Evolutionary conservation across 2,329 filamentous ascomycete species (phyloP).

Genomic region (Zopfia rhizophila): DNA sequence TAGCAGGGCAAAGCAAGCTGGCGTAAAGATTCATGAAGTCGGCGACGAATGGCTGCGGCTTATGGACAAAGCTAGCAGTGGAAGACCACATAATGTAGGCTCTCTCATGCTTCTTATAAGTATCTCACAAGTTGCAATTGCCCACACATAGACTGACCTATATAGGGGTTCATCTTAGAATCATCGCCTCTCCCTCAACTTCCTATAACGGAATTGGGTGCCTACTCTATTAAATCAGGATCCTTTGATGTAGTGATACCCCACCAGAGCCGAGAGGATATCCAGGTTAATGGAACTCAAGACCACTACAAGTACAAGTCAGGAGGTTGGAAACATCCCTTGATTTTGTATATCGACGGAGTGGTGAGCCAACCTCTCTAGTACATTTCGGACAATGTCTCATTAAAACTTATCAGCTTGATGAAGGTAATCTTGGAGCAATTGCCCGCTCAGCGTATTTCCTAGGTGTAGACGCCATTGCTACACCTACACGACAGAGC

Average conservation of each 20-base stretch:
- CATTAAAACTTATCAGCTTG: too few species aligned
- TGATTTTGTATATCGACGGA: constrained; percentile 78
- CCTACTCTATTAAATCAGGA: constrained; percentile 54
- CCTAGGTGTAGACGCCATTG: constrained; percentile 86
- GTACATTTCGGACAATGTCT: too few species aligned
- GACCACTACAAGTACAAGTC: constrained; percentile 60
- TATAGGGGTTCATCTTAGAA: constrained; percentile 80
- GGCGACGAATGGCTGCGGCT: constrained; percentile 71
- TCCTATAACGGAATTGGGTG: constrained; percentile 70
- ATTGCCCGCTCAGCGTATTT: constrained; percentile 91
- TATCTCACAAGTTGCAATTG: constrained; percentile 1
- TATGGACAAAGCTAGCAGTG: constrained; percentile 84
- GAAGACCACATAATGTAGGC: constrained; percentile 87
- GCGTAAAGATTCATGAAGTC: constrained; percentile 69
- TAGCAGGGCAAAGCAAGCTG: constrained; percentile 32
- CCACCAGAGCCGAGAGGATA: constrained; percentile 79
- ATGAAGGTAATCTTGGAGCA: constrained; percentile 89
- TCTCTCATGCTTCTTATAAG: too few species aligned
- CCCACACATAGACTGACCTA: constrained; percentile 14
- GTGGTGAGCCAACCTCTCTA: constrained; percentile 56
- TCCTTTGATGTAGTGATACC: constrained; percentile 57
- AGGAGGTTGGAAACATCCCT: constrained; percentile 67
- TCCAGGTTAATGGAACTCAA: constrained; percentile 74
- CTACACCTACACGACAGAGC: constrained; percentile 75
- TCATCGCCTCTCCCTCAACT: constrained; percentile 81